Evolutionary conservation across 2,329 filamentous ascomycete species (phyloP), one percentile per base, ranked within the genome.

Genomic region (Aaosphaeria arxii): DNA sequence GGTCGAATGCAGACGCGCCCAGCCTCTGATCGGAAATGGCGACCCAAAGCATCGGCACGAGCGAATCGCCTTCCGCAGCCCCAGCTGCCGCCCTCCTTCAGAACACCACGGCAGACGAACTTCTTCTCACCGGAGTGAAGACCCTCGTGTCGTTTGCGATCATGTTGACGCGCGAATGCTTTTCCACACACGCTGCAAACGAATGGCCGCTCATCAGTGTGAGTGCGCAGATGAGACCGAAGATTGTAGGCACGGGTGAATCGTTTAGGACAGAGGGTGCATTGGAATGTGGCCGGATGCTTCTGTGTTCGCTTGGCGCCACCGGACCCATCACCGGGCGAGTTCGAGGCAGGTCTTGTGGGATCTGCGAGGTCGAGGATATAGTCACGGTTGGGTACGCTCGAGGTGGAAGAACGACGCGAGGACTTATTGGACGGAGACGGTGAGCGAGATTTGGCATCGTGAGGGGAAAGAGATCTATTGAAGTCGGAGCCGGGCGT

Each of bases 41-140:
- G 83, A 2, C 94, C 94, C 2, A 99, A 79, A 5, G 94, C 94
- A 74, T 99, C 94, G 5, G 94, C 94, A 59, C 94, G 89, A 11
- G 94, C 94, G 70, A 99, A 99, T 7, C 91, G 83, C 52, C 94
- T 83, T 4, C 90, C 90, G 59, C 94, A 99, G 17, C 94, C 94
- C 94, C 94, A 99, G 56, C 88, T 84, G 5, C 86, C 86, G 42
- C 86, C 85, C 2, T 84, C 84, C 57, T 92, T 91, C 43, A 99
- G 83, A 49, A 91, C 88, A 45, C 94, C 94, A 58, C 90, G 91
- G 73, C 94, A 99, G 6, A 97, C 89, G 67, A 97, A 99, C 66
- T 96, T 97, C 82, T 97, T 99, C 74, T 99, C 94, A 39, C 94
- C 94, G 0, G 89, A 95, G 65, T 99, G 94, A 39, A 99, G 76